Conservation (phyloP, 176 grass and related monocot species). For the Dactylis glomerata region DNA sequence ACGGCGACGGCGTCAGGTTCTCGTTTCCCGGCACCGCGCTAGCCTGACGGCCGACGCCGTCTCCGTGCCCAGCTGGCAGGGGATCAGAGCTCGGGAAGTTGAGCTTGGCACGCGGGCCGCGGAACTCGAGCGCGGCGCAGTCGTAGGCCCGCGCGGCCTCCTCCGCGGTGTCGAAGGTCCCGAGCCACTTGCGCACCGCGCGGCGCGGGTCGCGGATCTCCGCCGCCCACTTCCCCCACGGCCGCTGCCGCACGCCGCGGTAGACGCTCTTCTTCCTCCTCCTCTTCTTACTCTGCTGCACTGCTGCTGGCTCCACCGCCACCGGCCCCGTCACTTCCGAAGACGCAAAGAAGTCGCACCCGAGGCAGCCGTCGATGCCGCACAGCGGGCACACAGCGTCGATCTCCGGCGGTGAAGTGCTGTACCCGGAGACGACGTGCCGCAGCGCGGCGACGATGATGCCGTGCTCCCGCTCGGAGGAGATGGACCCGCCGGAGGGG, state of each 20-base stretch:
- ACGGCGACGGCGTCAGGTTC: background rate
- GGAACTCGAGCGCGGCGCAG: constrained; percentile 79
- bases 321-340: background rate
- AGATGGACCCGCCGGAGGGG: background rate
- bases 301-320: background rate
- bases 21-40: background rate
- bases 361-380: constrained; percentile 71
- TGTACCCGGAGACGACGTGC: constrained; percentile 69
- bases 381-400: constrained; percentile 35
- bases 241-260: constrained; percentile 84
- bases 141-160: constrained; percentile 80
- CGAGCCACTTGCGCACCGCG: constrained; percentile 73
- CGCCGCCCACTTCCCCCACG: constrained; percentile 93
- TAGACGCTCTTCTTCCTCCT: constrained; percentile 60
- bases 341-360: constrained; percentile 48
- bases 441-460: constrained; percentile 65
- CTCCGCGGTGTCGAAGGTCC: constrained; percentile 81
- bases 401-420: constrained; percentile 44
- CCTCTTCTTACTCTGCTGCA: background rate
- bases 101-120: constrained; percentile 65
- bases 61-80: background rate
- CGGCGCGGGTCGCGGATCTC: constrained; percentile 83
- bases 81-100: constrained; percentile 58
- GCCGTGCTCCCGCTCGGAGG: constrained; percentile 47
- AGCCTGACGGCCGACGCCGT: background rate